Evolutionary conservation across 2,329 filamentous ascomycete species (phyloP).

Genomic region (Cryphonectria parasitica): DNA sequence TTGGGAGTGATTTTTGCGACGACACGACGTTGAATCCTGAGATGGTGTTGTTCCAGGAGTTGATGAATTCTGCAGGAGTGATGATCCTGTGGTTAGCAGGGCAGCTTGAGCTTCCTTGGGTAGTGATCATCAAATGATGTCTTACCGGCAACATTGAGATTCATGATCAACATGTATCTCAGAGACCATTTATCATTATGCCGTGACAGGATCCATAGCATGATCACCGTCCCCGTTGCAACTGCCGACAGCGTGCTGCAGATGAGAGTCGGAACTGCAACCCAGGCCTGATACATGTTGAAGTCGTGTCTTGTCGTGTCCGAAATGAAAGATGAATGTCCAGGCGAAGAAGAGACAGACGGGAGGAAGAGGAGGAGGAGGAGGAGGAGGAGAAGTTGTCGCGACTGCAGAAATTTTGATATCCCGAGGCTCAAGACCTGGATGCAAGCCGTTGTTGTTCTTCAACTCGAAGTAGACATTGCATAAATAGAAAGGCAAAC

Average conservation of each 20-base stretch:
- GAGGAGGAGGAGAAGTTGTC: neutral
- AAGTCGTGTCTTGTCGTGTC: neutral
- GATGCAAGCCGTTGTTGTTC: neutral
- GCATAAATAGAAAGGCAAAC: neutral
- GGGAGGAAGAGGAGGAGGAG: neutral
- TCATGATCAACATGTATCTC: slow-evolving; percentile 25
- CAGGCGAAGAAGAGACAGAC: neutral
- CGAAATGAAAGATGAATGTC: neutral
- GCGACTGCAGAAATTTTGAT: neutral
- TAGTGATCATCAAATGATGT: neutral
- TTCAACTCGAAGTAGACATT: neutral
- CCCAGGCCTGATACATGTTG: slow-evolving; percentile 18
- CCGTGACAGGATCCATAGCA: slow-evolving; percentile 21
- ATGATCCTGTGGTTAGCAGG: neutral
- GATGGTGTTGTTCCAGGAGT: slow-evolving; percentile 26
- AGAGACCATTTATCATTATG: slow-evolving; percentile 24
- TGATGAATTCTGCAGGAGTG: slow-evolving; percentile 20
- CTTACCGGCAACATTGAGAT: slow-evolving; percentile 24
- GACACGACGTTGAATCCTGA: slow-evolving; percentile 22
- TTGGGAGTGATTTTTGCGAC: neutral
- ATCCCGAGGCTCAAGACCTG: neutral
- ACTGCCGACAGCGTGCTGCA: slow-evolving; percentile 24
- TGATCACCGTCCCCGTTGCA: slow-evolving; percentile 24
- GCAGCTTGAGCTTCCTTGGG: neutral
- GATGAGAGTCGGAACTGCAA: slow-evolving; percentile 22